Evolutionary conservation across 164 flowering plant species (phyloP).

Genomic region (Liquidambar formosana): DNA sequence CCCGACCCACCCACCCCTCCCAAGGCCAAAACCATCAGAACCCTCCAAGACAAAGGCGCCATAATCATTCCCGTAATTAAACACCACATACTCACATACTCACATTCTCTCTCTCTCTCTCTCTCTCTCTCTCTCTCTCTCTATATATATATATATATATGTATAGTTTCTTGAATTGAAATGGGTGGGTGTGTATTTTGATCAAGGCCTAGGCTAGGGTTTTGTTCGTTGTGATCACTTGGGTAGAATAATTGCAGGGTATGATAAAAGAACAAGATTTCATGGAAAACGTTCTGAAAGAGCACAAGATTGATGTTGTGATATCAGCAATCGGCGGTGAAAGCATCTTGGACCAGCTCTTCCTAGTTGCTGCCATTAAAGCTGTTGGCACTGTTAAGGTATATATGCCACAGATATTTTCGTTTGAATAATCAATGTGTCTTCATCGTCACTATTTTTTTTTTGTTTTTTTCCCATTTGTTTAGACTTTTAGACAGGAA

Average conservation of each 20-base stretch:
- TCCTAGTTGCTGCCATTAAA: slow-evolving; percentile 37
- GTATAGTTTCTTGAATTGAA: too few species aligned
- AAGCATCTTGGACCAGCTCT: slow-evolving; percentile 39
- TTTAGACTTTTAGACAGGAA: too few species aligned
- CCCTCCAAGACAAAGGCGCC: slow-evolving; percentile 32
- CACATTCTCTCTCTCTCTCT: too few species aligned
- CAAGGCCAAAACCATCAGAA: slow-evolving; percentile 17
- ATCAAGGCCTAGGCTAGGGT: too few species aligned
- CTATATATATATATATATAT: not conserved
- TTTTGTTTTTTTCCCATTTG: too few species aligned
- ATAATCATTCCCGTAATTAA: slow-evolving; percentile 15
- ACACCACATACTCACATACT: too few species aligned
- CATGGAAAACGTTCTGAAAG: slow-evolving; percentile 35
- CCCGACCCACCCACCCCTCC: slow-evolving; percentile 9
- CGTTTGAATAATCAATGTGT: too few species aligned
- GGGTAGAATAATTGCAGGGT: too few species aligned
- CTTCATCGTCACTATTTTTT: too few species aligned
- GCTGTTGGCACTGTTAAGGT: slow-evolving; percentile 53
- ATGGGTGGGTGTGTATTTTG: not conserved
- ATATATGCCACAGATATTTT: too few species aligned
- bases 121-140: too few species aligned
- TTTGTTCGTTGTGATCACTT: too few species aligned
- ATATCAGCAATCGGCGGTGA: slow-evolving; percentile 54
- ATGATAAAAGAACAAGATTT: slow-evolving; percentile 30
- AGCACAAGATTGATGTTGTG: slow-evolving; percentile 41